phyloP scores from a whole-genome alignment of 225 moss, liverwort and hornwort genomes.

The Bryum argenteum region DNA sequence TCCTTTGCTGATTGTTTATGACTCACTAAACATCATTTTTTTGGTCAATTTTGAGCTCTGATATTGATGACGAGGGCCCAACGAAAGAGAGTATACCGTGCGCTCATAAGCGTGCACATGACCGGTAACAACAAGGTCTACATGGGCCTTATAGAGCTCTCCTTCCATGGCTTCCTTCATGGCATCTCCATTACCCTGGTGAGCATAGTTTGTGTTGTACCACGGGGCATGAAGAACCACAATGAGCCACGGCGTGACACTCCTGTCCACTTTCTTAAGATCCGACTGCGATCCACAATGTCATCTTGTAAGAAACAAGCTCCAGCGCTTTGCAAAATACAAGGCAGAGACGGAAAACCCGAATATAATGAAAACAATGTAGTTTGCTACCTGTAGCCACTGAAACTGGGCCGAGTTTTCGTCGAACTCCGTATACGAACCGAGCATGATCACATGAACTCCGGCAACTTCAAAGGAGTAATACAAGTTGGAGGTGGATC shows the following conservation, averaged over 20 bases:
- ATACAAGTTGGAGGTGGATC: conserved; percentile 79
- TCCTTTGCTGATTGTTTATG: not conserved
- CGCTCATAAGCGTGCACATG: conserved; percentile 60
- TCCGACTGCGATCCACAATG: conserved; percentile 47
- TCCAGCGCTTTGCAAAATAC: conserved; percentile 14
- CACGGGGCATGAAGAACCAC: conserved; percentile 61
- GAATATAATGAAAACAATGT: not conserved
- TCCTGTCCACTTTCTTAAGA: conserved; percentile 52
- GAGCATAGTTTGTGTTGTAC: conserved; percentile 65
- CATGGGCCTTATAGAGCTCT: conserved; percentile 39
- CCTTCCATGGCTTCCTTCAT: conserved; percentile 44
- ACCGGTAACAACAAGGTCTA: conserved; percentile 47
- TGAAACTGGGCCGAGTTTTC: conserved; percentile 58
- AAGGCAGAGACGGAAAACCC: not conserved
- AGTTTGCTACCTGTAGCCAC: conserved; percentile 67
- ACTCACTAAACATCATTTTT: not conserved
- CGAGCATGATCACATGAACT: conserved; percentile 85
- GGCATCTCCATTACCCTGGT: conserved; percentile 53
- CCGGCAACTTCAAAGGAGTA: conserved; percentile 94
- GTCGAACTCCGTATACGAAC: conserved; percentile 66
- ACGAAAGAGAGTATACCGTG: conserved; percentile 30
- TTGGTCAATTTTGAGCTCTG: not conserved
- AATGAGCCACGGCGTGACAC: conserved; percentile 64
- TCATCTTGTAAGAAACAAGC: conserved; percentile 6
- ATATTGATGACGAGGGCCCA: not conserved